Evolutionary conservation across 495 filamentous ascomycete genomes (phyloP).

Genomic region (Aspergillus steynii): DNA sequence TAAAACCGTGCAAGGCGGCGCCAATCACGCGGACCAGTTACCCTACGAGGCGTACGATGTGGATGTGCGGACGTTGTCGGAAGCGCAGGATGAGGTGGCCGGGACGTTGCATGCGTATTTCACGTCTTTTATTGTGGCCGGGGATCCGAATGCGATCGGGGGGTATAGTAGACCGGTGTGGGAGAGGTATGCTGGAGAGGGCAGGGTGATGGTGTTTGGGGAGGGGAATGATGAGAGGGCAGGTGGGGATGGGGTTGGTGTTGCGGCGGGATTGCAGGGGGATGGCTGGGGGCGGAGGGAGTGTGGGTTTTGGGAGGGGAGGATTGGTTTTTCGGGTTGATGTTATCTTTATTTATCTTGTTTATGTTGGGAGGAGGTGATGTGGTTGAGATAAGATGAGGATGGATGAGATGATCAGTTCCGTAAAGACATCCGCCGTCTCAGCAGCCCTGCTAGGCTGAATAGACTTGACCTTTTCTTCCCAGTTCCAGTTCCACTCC

Average conservation of each 20-base stretch:
- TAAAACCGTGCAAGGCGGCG: slow-evolving; percentile 44
- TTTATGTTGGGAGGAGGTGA: neutral
- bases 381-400: neutral
- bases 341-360: neutral
- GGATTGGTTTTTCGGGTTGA: slow-evolving; percentile 33
- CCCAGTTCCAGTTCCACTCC: neutral
- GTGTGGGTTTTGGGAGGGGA: slow-evolving; percentile 60
- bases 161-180: slow-evolving; percentile 35
- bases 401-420: neutral
- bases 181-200: slow-evolving; percentile 23
- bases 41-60: slow-evolving; percentile 56
- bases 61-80: slow-evolving; percentile 35
- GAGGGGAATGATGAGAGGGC: slow-evolving; percentile 61
- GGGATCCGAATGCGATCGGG: slow-evolving; percentile 49
- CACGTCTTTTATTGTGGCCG: slow-evolving; percentile 54
- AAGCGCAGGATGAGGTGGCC: slow-evolving; percentile 48
- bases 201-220: slow-evolving; percentile 54
- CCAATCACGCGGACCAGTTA: slow-evolving; percentile 63
- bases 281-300: slow-evolving; percentile 48
- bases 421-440: too few relatives aligned
- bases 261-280: slow-evolving; percentile 42
- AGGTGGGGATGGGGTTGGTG: slow-evolving; percentile 39
- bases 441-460: too few relatives aligned
- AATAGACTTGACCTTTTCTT: neutral
- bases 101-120: slow-evolving; percentile 57